phyloP scores from a whole-genome alignment of 768 basidiomycete genomes.

The Boletus rubroflammeus region DNA sequence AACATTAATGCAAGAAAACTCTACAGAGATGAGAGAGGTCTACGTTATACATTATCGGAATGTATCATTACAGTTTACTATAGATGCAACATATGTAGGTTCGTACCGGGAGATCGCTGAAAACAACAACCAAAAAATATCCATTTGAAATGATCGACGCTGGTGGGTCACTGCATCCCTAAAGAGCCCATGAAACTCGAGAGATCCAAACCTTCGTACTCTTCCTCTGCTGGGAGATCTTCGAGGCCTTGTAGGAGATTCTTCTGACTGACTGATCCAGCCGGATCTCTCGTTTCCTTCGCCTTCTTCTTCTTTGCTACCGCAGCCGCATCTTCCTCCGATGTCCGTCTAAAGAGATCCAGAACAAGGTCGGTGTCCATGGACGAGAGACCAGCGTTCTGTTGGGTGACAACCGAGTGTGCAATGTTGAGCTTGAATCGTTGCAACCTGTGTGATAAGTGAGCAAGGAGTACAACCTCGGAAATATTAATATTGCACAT shows the following conservation, averaged over 20 bases:
- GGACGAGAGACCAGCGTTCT: conserved; percentile 87
- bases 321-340: conserved; percentile 61
- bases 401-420: conserved; percentile 93
- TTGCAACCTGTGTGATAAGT: conserved; percentile 62
- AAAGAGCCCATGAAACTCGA: conserved; percentile 88
- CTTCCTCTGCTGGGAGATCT: conserved; percentile 88
- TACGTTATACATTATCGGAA: conserved; percentile 34
- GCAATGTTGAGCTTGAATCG: conserved; percentile 99
- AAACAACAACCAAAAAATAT: conserved; percentile 14
- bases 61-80: conserved; percentile 34
- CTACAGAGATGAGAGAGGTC: conserved; percentile 17
- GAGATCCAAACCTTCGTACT: conserved; percentile 85
- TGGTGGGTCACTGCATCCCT: conserved; percentile 39
- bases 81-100: conserved; percentile 33
- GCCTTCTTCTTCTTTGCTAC: conserved; percentile 46
- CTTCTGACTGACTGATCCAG: conserved; percentile 68
- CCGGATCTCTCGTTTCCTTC: conserved; percentile 50
- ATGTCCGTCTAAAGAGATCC: conserved; percentile 84
- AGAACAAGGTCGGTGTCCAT: conserved; percentile 98
- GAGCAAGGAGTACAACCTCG: not conserved
- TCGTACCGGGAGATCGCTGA: conserved; percentile 12
- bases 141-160: conserved; percentile 16
- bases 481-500: conserved; percentile 25
- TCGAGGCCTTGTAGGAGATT: conserved; percentile 86
- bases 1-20: conserved; percentile 12